Evolutionary conservation across 2,329 filamentous ascomycete species (phyloP).

Genomic region (Trichophyton rubrum): DNA sequence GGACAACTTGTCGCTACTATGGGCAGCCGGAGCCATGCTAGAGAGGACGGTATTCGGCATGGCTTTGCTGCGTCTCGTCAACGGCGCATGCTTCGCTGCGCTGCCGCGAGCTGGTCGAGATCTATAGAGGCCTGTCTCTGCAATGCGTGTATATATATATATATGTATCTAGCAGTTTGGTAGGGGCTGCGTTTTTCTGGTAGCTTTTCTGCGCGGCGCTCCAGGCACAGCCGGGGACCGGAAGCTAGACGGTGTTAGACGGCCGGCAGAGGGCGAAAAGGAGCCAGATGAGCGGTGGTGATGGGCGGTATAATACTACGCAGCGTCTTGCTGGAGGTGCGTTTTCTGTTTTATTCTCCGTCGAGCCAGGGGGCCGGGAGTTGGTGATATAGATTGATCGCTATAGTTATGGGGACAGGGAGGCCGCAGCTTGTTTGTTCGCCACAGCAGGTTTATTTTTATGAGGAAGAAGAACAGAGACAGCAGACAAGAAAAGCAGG

Average conservation of each 20-base stretch:
- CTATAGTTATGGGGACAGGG: not conserved
- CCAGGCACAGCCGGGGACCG: too few species aligned
- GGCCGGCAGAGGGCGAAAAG: too few species aligned
- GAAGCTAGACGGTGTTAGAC: too few species aligned
- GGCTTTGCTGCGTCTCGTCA: not conserved
- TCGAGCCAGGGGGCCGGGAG: not conserved
- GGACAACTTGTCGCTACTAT: not conserved
- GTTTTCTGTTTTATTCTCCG: conserved; percentile 1
- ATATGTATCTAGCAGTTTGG: too few species aligned
- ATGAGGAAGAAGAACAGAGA: not conserved
- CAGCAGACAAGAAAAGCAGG: not conserved
- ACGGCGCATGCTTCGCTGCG: not conserved
- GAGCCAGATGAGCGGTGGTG: not conserved
- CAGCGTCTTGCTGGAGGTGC: not conserved
- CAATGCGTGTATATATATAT: too few species aligned
- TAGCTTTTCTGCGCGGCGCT: not conserved
- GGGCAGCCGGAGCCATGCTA: not conserved
- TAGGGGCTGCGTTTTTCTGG: too few species aligned
- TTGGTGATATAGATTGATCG: not conserved
- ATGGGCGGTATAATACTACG: not conserved
- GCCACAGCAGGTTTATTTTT: not conserved
- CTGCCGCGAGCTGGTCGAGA: not conserved
- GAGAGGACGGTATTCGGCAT: not conserved
- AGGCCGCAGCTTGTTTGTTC: not conserved
- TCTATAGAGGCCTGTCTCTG: not conserved